A percentile compares a stretch with the other conserved stretches of the same genome.
phyloP scores from a whole-genome alignment of 371 early-diverging fungal genomes.

The Enterocytospora artemiae region DNA sequence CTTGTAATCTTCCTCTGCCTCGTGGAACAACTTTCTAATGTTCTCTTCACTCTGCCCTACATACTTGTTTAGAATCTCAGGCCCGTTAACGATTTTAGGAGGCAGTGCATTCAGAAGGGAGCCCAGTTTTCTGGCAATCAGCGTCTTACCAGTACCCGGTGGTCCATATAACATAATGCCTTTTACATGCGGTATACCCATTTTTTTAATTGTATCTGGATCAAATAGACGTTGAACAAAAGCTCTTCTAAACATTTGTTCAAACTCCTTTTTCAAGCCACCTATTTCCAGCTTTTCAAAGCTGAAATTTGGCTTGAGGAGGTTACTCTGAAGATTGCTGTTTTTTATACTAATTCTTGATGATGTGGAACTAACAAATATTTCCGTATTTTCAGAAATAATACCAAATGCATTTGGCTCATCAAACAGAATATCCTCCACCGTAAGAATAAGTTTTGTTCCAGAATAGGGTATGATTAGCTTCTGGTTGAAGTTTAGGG shows the following conservation, averaged over 20 bases:
- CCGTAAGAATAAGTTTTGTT: slow-evolving; percentile 14
- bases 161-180: slow-evolving; percentile 73
- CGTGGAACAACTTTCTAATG: slow-evolving; percentile 85
- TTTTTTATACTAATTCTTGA: slow-evolving; percentile 27
- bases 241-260: slow-evolving; percentile 88
- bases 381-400: slow-evolving; percentile 33
- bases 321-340: slow-evolving; percentile 23
- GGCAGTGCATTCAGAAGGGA: slow-evolving; percentile 88
- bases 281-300: slow-evolving; percentile 98
- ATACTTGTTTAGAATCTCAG: slow-evolving; percentile 89
- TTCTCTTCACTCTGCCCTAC: slow-evolving; percentile 99
- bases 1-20: slow-evolving; percentile 85
- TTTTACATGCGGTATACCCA: slow-evolving; percentile 91
- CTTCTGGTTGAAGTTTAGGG: slow-evolving; percentile 45
- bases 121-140: slow-evolving; percentile 96
- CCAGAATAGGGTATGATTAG: slow-evolving; percentile 32
- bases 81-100: slow-evolving; percentile 92
- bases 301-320: slow-evolving; percentile 75
- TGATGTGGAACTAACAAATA: slow-evolving; percentile 31
- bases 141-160: slow-evolving; percentile 94
- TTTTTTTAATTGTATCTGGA: slow-evolving; percentile 71
- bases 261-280: slow-evolving; percentile 90
- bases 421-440: slow-evolving; percentile 32
- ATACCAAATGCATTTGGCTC: slow-evolving; percentile 29
- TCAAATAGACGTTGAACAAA: slow-evolving; percentile 97